Conservation (phyloP, 2,329 filamentous ascomycete genomes). For the Cladophialophora chaetospira region DNA sequence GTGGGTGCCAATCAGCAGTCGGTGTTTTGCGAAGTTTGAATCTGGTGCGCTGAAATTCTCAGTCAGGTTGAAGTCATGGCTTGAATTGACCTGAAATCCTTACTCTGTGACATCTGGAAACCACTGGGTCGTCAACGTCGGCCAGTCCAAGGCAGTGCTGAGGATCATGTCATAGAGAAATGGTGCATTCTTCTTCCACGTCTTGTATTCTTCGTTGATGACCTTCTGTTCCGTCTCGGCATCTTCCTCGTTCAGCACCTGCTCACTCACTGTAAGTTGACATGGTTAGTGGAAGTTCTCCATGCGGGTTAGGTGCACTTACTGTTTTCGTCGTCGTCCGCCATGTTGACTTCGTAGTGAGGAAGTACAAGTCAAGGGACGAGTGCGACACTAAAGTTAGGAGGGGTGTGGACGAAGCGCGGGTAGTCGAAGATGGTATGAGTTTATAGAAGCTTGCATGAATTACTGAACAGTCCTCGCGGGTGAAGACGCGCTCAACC, state of each 20-base stretch:
- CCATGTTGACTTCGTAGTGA: too few species aligned
- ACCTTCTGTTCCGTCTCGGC: slow-evolving; percentile 32
- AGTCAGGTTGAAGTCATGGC: too few species aligned
- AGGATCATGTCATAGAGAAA: slow-evolving; percentile 98
- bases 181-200: slow-evolving; percentile 99
- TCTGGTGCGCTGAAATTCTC: slow-evolving; percentile 62
- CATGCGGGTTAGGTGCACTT: too few species aligned
- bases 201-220: slow-evolving; percentile 80
- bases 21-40: slow-evolving; percentile 84
- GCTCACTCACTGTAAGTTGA: slow-evolving; percentile 29
- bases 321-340: slow-evolving; percentile 35
- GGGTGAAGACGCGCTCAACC: not conserved
- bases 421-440: too few species aligned
- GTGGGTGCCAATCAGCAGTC: slow-evolving; percentile 90
- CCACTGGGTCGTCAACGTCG: slow-evolving; percentile 96
- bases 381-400: too few species aligned
- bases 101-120: slow-evolving; percentile 90
- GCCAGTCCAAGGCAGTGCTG: slow-evolving; percentile 94
- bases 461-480: too few species aligned
- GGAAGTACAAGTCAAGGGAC: too few species aligned
- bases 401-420: too few species aligned
- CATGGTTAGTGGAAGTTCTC: slow-evolving; percentile 17
- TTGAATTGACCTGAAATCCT: too few species aligned
- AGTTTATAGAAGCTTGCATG: not conserved
- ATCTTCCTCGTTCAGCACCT: slow-evolving; percentile 85